phyloP scores from a whole-genome alignment of 2,329 filamentous ascomycete genomes.

The Cryphonectria parasitica region DNA sequence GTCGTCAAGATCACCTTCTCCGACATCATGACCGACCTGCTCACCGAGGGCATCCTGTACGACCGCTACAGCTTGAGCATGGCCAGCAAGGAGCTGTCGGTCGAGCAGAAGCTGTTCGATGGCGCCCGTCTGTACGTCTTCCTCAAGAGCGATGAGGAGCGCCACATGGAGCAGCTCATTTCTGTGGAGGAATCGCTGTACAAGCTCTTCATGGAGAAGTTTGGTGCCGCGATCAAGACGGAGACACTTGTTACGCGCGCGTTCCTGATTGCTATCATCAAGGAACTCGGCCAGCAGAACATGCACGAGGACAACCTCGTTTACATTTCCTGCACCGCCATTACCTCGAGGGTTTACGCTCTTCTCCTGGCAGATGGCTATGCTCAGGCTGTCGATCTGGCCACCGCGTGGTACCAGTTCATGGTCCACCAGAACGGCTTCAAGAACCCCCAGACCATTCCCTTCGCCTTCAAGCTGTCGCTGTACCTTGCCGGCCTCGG shows the following conservation, averaged over 20 bases:
- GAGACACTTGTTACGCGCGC: slow-evolving; percentile 26
- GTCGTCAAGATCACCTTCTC: slow-evolving; percentile 29
- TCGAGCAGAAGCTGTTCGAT: slow-evolving; percentile 29
- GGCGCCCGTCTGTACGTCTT: slow-evolving; percentile 30
- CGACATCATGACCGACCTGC: slow-evolving; percentile 30
- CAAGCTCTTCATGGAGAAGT: slow-evolving; percentile 29
- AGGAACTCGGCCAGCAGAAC: slow-evolving; percentile 28
- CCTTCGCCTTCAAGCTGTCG: slow-evolving; percentile 30
- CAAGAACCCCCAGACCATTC: slow-evolving; percentile 29
- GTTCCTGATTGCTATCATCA: slow-evolving; percentile 28
- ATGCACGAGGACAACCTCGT: slow-evolving; percentile 29
- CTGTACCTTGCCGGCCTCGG: slow-evolving; percentile 29
- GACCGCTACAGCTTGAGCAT: slow-evolving; percentile 30
- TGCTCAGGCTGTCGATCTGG: slow-evolving; percentile 25
- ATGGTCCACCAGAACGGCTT: slow-evolving; percentile 29
- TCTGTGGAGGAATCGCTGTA: slow-evolving; percentile 28
- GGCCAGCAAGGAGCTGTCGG: slow-evolving; percentile 27
- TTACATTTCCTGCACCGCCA: slow-evolving; percentile 27
- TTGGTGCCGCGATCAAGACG: slow-evolving; percentile 28
- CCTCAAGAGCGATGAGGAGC: slow-evolving; percentile 28
- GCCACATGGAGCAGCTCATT: slow-evolving; percentile 28
- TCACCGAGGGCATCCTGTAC: slow-evolving; percentile 29
- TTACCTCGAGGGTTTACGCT: slow-evolving; percentile 25
- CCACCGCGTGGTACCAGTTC: slow-evolving; percentile 30
- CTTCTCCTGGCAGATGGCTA: slow-evolving; percentile 26